Evolutionary conservation across 768 basidiomycete genomes (phyloP).

Genomic region (Rossbeevera mucosa): DNA sequence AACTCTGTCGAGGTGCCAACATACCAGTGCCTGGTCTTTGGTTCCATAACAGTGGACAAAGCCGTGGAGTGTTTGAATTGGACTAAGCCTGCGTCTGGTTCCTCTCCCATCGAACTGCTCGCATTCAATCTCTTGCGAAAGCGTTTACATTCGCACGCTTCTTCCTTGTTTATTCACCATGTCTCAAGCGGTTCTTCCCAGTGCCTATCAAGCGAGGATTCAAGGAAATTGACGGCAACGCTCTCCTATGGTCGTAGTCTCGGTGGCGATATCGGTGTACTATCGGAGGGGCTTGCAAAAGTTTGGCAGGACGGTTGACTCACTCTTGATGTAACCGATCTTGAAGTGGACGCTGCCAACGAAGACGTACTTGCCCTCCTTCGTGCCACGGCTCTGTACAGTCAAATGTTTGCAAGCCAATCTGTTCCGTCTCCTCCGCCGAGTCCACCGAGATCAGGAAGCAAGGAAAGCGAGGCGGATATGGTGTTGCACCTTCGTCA

Average conservation of each 20-base stretch:
- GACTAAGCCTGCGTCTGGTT: slow-evolving; percentile 7
- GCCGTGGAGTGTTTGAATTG: slow-evolving; percentile 41
- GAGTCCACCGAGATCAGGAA: slow-evolving; percentile 36
- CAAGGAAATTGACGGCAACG: slow-evolving; percentile 42
- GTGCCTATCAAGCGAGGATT: slow-evolving; percentile 20
- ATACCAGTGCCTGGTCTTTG: slow-evolving; percentile 54
- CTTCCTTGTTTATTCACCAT: slow-evolving; percentile 49
- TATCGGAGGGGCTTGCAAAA: slow-evolving; percentile 55
- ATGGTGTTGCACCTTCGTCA: slow-evolving; percentile 45
- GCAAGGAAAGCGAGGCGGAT: slow-evolving; percentile 23
- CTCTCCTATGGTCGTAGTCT: slow-evolving; percentile 59
- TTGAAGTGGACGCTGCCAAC: slow-evolving; percentile 31
- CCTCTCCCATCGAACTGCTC: slow-evolving; percentile 46
- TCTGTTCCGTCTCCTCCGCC: slow-evolving; percentile 57
- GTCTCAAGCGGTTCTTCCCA: slow-evolving; percentile 27
- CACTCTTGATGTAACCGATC: slow-evolving; percentile 27
- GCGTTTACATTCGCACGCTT: slow-evolving; percentile 49
- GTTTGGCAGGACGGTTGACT: slow-evolving; percentile 44
- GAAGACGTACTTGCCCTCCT: slow-evolving; percentile 52
- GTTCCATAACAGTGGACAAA: slow-evolving; percentile 48
- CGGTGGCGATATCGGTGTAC: slow-evolving; percentile 50
- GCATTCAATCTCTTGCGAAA: slow-evolving; percentile 48
- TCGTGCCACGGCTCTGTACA: slow-evolving; percentile 56
- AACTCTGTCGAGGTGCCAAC: slow-evolving; percentile 32
- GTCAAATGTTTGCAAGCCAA: slow-evolving; percentile 48